Percentiles rank a stretch among this genome's conserved stretches.
Conservation (phyloP, 768 basidiomycete species). For the Mycena kentingensis region DNA sequence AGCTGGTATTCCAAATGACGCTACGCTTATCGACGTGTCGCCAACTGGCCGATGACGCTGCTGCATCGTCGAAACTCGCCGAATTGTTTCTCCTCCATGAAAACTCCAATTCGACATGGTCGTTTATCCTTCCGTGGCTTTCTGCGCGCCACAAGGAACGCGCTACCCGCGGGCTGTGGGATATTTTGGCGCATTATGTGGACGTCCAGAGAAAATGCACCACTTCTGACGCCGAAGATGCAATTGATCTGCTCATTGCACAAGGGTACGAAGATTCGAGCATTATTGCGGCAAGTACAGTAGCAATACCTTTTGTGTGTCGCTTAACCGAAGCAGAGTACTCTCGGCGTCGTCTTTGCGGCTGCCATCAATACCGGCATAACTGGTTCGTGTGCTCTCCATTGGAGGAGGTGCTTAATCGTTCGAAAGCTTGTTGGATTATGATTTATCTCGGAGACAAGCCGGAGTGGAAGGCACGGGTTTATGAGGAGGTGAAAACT, state of each 20-base stretch:
- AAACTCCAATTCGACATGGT: constrained; percentile 35
- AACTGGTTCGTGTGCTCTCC: constrained; percentile 26
- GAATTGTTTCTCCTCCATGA: constrained; percentile 36
- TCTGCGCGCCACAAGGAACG: constrained; percentile 32
- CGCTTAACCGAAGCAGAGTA: constrained; percentile 25
- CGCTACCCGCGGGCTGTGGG: constrained; percentile 35
- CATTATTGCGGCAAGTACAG: constrained; percentile 13
- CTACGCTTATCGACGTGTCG: constrained; percentile 37
- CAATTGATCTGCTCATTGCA: constrained; percentile 38
- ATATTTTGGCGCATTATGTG: constrained; percentile 29
- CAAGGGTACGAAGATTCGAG: constrained; percentile 29
- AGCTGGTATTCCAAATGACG: constrained; percentile 38
- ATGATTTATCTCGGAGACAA: constrained; percentile 36
- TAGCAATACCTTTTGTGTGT: not conserved
- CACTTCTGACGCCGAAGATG: constrained; percentile 29
- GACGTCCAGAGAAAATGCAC: constrained; percentile 30
- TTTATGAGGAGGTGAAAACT: constrained; percentile 32
- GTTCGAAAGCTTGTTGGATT: constrained; percentile 37
- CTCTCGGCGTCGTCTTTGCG: constrained; percentile 35
- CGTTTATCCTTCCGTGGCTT: constrained; percentile 38
- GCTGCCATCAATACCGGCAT: constrained; percentile 40
- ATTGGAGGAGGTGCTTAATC: not conserved
- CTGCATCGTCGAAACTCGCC: constrained; percentile 25
- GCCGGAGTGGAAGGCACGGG: constrained; percentile 37
- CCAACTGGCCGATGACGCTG: constrained; percentile 33